Percentiles rank a stretch among this genome's conserved stretches.
These are phyloP conservation scores for Lotmaria passim DNA, from an alignment of 208 protist species.

Conservation along the genomic window DNA sequence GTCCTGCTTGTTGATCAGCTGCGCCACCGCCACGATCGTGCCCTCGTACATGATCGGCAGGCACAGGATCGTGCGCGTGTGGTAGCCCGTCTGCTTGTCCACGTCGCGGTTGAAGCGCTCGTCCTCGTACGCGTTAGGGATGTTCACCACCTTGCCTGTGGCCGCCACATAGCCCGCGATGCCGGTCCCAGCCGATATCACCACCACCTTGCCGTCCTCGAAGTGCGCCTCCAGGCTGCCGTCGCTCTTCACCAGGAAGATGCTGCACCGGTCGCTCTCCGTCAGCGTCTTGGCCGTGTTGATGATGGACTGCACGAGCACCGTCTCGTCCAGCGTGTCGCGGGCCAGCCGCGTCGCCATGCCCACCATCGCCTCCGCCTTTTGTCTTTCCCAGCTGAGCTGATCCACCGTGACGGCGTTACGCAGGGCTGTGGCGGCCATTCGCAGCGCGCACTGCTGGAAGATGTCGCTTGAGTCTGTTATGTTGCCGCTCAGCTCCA, in stretches of 20 bases:
- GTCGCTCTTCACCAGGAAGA: constrained; percentile 68
- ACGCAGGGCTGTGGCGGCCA: constrained; percentile 25
- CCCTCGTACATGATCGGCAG: constrained; percentile 73
- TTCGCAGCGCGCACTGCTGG: background rate
- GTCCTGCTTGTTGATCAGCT: constrained; percentile 83
- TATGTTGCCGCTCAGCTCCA: constrained; percentile 32
- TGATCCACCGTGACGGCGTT: constrained; percentile 32
- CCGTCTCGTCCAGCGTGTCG: constrained; percentile 78
- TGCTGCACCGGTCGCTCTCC: constrained; percentile 75
- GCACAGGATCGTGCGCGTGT: constrained; percentile 76
- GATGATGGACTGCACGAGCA: constrained; percentile 79
- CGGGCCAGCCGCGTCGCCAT: constrained; percentile 84
- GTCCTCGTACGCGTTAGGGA: constrained; percentile 73
- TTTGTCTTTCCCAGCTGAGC: constrained; percentile 42
- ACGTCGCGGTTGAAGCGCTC: constrained; percentile 69
- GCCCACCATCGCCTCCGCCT: constrained; percentile 75
- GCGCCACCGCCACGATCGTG: constrained; percentile 69
- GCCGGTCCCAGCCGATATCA: constrained; percentile 51
- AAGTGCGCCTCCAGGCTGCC: constrained; percentile 68
- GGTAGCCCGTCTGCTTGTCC: constrained; percentile 75
- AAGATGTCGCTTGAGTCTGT: background rate
- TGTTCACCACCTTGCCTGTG: constrained; percentile 64
- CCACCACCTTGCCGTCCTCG: constrained; percentile 72
- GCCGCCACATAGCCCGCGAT: constrained; percentile 77
- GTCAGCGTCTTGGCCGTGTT: constrained; percentile 76